phyloP scores from a whole-genome alignment of 352 stramenopile species.

The Aphanomyces stellatus region DNA sequence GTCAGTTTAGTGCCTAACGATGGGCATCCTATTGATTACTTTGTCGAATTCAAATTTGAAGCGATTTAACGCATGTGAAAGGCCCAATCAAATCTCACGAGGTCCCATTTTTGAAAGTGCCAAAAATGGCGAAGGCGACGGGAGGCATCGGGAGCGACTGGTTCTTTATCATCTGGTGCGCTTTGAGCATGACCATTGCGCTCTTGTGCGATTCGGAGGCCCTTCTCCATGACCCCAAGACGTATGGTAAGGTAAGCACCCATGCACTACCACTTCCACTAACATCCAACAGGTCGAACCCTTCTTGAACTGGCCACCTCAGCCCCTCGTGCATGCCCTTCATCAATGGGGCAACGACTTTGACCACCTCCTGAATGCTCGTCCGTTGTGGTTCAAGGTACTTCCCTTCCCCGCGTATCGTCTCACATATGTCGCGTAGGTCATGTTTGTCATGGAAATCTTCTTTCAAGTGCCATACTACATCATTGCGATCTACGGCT shows the following conservation, averaged over 20 bases:
- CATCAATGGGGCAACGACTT: not conserved
- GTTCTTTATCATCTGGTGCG: conserved; percentile 2
- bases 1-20: not conserved
- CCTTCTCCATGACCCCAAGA: not conserved
- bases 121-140: not conserved
- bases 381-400: conserved; percentile 9
- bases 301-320: conserved; percentile 2
- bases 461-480: conserved; percentile 11
- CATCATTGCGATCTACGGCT: conserved; percentile 4
- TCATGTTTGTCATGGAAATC: conserved; percentile 9
- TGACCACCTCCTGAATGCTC: not conserved
- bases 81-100: not conserved
- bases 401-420: too few relatives aligned
- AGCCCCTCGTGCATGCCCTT: not conserved
- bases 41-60: not conserved
- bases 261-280: not conserved
- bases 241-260: conserved; percentile 9
- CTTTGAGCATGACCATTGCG: not conserved
- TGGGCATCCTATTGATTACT: not conserved
- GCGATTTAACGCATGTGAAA: not conserved
- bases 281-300: not conserved
- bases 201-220: not conserved
- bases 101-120: too few relatives aligned
- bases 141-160: conserved; percentile 1
- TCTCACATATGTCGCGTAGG: too few relatives aligned